These are phyloP conservation scores for Mycena rosella DNA, from an alignment of 768 basidiomycete genomes.

Conservation along the genomic window DNA sequence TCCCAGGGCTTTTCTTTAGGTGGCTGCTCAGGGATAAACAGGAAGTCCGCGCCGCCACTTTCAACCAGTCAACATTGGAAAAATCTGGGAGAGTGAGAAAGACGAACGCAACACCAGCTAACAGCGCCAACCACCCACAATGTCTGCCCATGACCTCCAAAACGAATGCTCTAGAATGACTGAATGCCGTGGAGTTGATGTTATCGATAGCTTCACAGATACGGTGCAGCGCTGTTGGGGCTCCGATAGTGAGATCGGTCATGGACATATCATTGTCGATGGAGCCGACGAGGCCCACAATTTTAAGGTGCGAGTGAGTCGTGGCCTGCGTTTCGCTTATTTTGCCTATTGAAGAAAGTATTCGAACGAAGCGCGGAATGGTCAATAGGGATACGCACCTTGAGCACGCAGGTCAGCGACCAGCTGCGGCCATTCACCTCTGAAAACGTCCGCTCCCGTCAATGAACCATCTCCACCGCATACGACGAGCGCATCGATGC, in stretches of 20 bases:
- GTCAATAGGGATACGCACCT: conserved; percentile 54
- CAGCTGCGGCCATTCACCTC: conserved; percentile 94
- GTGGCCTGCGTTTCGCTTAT: conserved; percentile 82
- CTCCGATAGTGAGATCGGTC: conserved; percentile 98
- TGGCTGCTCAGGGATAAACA: conserved; percentile 97
- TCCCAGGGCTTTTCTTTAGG: conserved; percentile 88
- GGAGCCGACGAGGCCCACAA: conserved; percentile 98
- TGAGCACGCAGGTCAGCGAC: conserved; percentile 74
- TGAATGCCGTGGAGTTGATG: conserved; percentile 96
- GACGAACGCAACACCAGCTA: conserved; percentile 89
- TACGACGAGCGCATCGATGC: conserved; percentile 96
- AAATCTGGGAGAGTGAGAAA: background rate
- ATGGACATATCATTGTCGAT: conserved; percentile 99
- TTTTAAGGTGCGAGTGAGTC: conserved; percentile 87
- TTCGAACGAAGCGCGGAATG: background rate
- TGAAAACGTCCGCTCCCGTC: conserved; percentile 95
- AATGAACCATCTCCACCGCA: conserved; percentile 98
- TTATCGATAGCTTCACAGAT: conserved; percentile 99
- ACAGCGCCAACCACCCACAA: conserved; percentile 97
- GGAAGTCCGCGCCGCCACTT: conserved; percentile 93
- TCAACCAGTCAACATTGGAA: background rate
- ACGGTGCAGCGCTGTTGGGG: conserved; percentile 93
- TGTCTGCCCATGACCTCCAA: conserved; percentile 99
- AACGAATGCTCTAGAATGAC: conserved; percentile 97
- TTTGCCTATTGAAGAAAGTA: conserved; percentile 58